Percentiles rank a stretch among this genome's conserved stretches.
phyloP scores from a whole-genome alignment of 2,329 filamentous ascomycete genomes.

The Berkeleyomyces basicola region DNA sequence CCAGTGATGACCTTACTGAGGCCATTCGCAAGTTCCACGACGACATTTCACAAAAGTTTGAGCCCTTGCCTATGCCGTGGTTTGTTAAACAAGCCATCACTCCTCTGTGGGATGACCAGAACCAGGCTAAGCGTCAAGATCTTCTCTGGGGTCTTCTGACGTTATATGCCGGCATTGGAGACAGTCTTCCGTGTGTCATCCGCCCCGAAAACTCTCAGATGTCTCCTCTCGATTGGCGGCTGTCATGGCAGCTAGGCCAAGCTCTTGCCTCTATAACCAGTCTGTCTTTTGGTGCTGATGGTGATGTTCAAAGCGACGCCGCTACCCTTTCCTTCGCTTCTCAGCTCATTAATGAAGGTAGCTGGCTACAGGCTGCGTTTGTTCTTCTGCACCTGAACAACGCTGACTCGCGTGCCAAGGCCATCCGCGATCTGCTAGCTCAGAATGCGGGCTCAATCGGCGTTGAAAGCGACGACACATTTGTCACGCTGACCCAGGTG shows the following conservation, averaged over 20 bases:
- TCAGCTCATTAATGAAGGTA: slow-evolving; percentile 44
- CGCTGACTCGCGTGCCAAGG: slow-evolving; percentile 42
- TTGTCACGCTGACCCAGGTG: slow-evolving; percentile 41
- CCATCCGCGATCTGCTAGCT: slow-evolving; percentile 57
- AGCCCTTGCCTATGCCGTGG: slow-evolving; percentile 57
- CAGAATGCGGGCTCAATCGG: slow-evolving; percentile 54
- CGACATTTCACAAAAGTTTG: slow-evolving; percentile 54
- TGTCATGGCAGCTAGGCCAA: slow-evolving; percentile 74
- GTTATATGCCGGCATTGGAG: slow-evolving; percentile 48
- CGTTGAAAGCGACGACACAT: slow-evolving; percentile 34
- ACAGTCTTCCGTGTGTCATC: slow-evolving; percentile 51
- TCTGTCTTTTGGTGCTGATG: slow-evolving; percentile 35
- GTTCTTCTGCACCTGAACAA: slow-evolving; percentile 62
- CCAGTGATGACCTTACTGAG: slow-evolving; percentile 49
- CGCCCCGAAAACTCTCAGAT: slow-evolving; percentile 62
- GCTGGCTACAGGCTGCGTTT: slow-evolving; percentile 57
- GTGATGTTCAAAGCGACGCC: slow-evolving; percentile 46
- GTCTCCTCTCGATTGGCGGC: slow-evolving; percentile 55
- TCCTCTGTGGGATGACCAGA: slow-evolving; percentile 42
- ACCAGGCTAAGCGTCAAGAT: slow-evolving; percentile 48
- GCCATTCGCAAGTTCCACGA: slow-evolving; percentile 59
- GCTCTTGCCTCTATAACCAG: slow-evolving; percentile 37
- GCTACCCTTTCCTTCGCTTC: slow-evolving; percentile 48
- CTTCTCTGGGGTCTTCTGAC: slow-evolving; percentile 77
- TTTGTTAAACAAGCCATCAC: slow-evolving; percentile 45